Base-by-base conservation (phyloP, 345 rosid genomes). In the Citrus inodora region DNA sequence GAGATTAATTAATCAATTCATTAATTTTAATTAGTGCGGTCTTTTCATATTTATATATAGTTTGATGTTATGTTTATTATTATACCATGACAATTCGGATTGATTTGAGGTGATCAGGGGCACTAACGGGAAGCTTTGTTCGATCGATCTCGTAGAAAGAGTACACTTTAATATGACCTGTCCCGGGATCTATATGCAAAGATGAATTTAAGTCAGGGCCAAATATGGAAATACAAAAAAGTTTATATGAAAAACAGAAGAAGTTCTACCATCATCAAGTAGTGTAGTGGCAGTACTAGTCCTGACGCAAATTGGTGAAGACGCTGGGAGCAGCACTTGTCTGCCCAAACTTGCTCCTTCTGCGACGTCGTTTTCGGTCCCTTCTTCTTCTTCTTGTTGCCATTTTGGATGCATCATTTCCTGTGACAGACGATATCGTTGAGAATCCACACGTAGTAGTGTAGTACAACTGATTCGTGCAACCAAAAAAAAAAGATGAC, bases 81-180 rank as follows among this genome's bases (percentile, higher is more conserved):
- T 74, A 22, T 86, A 95, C 98, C 98, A 90, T 88, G 80, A 90
- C 93, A 76, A 94, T 79, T 42, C 94, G 87, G 65, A 87, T 78
- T 13, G 81, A 84, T 72, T 82, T 85, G 78, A 96, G 91, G 35
- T 90, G 92, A 33, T 88, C 87, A 4, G 95, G 98, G 55, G 82
- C 82, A 53, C 75, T 82, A 25, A 71, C 73, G 35, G 92, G 84
- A 63, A 96, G 88, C 88, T 84, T 82, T 28, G 93, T 75, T 78
- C 73, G 87, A 81, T 94, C 94, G 74, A 94, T 83, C 81, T 90
- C 92, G 81, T 94, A 96, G 77, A 89, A 92, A 53, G 90, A 90
- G 7, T 94, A 89, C 30, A 85, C 86, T 78, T 70, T 80, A 5
- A 96, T 81, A 62, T 89, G 97, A n/a, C 88, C 89, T 4, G 87